Conservation (phyloP, 768 basidiomycete species). For the Pleurotus platypus region DNA sequence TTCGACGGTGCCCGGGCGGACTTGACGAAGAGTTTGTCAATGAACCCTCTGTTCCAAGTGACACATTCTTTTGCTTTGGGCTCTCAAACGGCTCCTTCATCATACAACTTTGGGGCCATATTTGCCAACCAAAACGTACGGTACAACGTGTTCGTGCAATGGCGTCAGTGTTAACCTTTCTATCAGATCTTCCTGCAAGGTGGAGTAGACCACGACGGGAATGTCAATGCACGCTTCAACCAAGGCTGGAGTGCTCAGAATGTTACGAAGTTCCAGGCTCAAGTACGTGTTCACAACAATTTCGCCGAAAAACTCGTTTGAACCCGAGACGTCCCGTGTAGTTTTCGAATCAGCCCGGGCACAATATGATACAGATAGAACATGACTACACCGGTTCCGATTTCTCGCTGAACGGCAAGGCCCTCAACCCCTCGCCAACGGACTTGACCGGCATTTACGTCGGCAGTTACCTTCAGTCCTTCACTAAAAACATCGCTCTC, state of each 20-base stretch:
- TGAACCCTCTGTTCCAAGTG: conserved; percentile 96
- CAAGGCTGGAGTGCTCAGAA: conserved; percentile 78
- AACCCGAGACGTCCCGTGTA: conserved; percentile 24
- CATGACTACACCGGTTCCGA: conserved; percentile 91
- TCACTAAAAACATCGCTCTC: conserved; percentile 86
- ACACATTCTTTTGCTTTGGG: conserved; percentile 94
- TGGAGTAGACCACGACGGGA: conserved; percentile 90
- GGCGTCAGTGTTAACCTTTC: conserved; percentile 20
- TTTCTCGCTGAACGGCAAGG: conserved; percentile 81
- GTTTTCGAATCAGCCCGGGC: conserved; percentile 74
- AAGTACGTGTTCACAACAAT: conserved; percentile 48
- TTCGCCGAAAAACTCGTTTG: background rate
- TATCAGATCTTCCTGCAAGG: conserved; percentile 87
- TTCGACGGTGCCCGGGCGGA: conserved; percentile 98
- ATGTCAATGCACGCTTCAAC: conserved; percentile 84
- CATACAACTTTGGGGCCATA: conserved; percentile 93
- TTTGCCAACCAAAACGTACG: conserved; percentile 81
- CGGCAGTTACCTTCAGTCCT: conserved; percentile 87
- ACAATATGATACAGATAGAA: conserved; percentile 91
- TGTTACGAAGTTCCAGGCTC: conserved; percentile 83
- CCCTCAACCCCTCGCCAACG: conserved; percentile 85
- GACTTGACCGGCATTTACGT: conserved; percentile 91
- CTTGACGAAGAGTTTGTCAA: conserved; percentile 87
- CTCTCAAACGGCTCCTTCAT: conserved; percentile 76
- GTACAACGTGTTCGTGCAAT: conserved; percentile 1